Percentiles rank a stretch among this genome's conserved stretches.
These are phyloP conservation scores for Heracleum sosnowskyi DNA, from an alignment of 129 eudicot species.

Conservation along the genomic window DNA sequence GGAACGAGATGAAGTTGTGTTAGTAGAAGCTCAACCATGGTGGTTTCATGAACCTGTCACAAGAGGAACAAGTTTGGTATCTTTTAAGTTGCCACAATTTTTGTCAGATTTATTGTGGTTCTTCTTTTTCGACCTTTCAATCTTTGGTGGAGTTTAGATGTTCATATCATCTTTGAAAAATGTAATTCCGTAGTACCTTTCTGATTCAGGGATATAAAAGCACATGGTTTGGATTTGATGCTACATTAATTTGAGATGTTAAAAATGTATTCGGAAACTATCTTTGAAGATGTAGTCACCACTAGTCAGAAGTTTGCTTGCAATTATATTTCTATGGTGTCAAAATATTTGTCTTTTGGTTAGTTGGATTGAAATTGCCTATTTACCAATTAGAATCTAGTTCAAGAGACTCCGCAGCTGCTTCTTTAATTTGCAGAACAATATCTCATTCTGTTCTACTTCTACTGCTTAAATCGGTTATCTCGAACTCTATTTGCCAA, in stretches of 20 bases:
- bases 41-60: not conserved
- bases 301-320: not conserved
- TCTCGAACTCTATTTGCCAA: not conserved
- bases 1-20: not conserved
- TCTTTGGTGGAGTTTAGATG: constrained; percentile 6
- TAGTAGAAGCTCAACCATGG: not conserved
- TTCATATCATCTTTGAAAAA: constrained; percentile 1
- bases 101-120: constrained; percentile 1
- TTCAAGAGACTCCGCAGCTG: not conserved
- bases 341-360: not conserved
- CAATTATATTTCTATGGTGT: not conserved
- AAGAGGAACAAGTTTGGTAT: not conserved
- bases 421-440: not conserved
- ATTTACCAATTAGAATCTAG: not conserved
- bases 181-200: not conserved
- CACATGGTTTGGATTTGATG: not conserved
- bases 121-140: not conserved
- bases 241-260: not conserved
- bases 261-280: not conserved
- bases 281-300: not conserved
- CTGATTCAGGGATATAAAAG: not conserved
- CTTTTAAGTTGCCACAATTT: constrained; percentile 8
- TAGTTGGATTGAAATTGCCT: not conserved
- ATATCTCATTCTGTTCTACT: not conserved
- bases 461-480: not conserved